phyloP scores from a whole-genome alignment of 352 stramenopile species.

The Globisporangium nagaii region DNA sequence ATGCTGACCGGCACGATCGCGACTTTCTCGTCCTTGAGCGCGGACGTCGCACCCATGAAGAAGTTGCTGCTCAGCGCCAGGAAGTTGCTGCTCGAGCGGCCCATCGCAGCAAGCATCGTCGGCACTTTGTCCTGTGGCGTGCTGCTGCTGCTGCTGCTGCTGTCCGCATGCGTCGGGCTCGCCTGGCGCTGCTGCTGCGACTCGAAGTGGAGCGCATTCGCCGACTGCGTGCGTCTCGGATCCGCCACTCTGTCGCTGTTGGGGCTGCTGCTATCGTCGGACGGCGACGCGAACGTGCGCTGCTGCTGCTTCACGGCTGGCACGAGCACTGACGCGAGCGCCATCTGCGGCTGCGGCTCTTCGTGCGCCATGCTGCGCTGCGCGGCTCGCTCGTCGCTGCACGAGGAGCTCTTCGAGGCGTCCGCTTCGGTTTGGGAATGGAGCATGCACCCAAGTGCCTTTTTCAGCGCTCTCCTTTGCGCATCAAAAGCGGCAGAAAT shows the following conservation, averaged over 20 bases:
- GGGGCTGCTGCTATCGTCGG: not conserved
- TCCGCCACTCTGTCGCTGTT: constrained; percentile 12
- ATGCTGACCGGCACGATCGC: constrained; percentile 32
- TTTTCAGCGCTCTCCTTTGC: not conserved
- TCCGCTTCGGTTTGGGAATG: not conserved
- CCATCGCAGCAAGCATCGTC: constrained; percentile 23
- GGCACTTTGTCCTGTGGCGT: constrained; percentile 5
- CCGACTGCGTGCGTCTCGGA: constrained; percentile 50
- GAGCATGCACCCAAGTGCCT: not conserved
- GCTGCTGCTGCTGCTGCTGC: constrained; percentile 2
- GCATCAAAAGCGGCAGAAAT: not conserved
- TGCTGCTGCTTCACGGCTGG: not conserved
- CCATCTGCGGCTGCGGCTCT: not conserved
- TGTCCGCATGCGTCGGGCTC: not conserved
- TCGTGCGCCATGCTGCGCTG: constrained; percentile 3
- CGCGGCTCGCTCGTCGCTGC: not conserved
- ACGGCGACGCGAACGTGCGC: not conserved
- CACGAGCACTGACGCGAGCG: not conserved
- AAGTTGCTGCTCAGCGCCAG: constrained; percentile 25
- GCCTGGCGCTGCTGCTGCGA: not conserved
- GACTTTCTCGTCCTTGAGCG: constrained; percentile 15
- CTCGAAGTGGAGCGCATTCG: constrained; percentile 25
- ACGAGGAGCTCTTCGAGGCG: not conserved
- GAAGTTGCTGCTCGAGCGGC: constrained; percentile 36
- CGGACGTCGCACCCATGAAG: constrained; percentile 13